A percentile compares a stretch with the other conserved stretches of the same genome.
Evolutionary conservation across 441 rosid genomes (phyloP).

Genomic region (Arabidopsis lyrata): DNA sequence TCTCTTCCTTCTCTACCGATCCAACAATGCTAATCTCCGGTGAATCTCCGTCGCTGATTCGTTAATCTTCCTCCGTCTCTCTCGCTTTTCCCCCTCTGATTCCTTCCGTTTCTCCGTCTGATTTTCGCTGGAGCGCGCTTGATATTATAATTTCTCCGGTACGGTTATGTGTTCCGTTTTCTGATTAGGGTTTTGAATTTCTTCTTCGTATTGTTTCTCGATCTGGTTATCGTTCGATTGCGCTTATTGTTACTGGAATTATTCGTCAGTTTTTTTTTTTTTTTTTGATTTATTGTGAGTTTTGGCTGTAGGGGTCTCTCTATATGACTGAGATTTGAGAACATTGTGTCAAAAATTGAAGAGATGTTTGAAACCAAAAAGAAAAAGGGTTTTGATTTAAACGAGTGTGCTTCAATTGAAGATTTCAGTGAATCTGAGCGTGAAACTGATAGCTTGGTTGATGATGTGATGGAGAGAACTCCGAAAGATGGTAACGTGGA

Average conservation of each 20-base stretch:
- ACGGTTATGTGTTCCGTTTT: conserved; percentile 7
- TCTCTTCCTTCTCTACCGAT: conserved; percentile 23
- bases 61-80: conserved; percentile 34
- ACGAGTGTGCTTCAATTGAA: conserved; percentile 19
- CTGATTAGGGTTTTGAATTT: conserved; percentile 18
- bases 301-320: neutral
- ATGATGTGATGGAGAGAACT: conserved; percentile 11
- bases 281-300: conserved; percentile 8
- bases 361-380: conserved; percentile 30
- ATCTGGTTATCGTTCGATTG: conserved; percentile 2
- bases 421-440: conserved; percentile 34
- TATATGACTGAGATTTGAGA: conserved; percentile 42
- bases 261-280: neutral
- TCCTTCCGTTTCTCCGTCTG: neutral
- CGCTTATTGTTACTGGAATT: neutral
- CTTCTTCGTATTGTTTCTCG: neutral
- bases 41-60: conserved; percentile 11
- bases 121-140: neutral
- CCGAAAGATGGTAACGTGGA: neutral
- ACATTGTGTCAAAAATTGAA: conserved; percentile 34
- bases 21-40: conserved; percentile 41
- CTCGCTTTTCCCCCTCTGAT: neutral
- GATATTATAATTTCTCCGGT: neutral
- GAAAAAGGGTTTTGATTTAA: conserved; percentile 29
- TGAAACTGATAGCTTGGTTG: conserved; percentile 25